Evolutionary conservation across 768 basidiomycete genomes (phyloP), one percentile per base, ranked within the genome.

Genomic region (Rubroboletus pulcherrimus): DNA sequence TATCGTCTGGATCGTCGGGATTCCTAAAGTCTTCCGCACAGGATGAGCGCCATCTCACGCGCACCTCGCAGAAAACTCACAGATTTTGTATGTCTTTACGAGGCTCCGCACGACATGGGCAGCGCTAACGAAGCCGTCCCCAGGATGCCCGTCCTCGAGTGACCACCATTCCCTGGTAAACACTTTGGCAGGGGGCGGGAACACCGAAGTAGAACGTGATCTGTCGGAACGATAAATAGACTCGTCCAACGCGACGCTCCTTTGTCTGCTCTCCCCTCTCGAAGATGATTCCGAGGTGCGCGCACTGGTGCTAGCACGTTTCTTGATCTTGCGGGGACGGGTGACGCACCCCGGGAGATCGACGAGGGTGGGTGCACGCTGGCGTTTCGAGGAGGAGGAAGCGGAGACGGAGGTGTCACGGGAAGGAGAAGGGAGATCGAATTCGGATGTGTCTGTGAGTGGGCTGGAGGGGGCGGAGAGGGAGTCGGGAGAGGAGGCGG

Each of bases 41-140:
- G 46, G 60, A 55, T 71, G 58, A 62, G 55, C 34, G 15, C 14
- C 42, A 61, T 35, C 26, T 34, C 26, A 45, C 35, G 19, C 41
- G 34, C 45, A n/a, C 41, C 24, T 5, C 24, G 39, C 11, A 35
- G 37, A 41, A 31, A 34, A 76, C 86, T 64, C 60, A 91, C 90
- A 87, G 50, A 76, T 70, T 71, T 86, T 86, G 63, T 91, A 91
- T 0, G 80, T 78, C 63, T 82, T 86, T 70, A 85, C 80, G 2
- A 91, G 74, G 35, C 73, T 68, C 60, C 73, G 76, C 11, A 92
- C 86, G 7, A 87, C 86, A 19, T 70, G 70, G 64, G 86, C 87
- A 12, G 84, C 87, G 68, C 84, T 87, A 45, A 84, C 68, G 62
- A 85, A 81, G 1, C 63, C 72, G 1, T 72, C 66, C 6, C 82